Evolutionary conservation across 768 basidiomycete species (phyloP).

Genomic region (Psilocybe azurescens): DNA sequence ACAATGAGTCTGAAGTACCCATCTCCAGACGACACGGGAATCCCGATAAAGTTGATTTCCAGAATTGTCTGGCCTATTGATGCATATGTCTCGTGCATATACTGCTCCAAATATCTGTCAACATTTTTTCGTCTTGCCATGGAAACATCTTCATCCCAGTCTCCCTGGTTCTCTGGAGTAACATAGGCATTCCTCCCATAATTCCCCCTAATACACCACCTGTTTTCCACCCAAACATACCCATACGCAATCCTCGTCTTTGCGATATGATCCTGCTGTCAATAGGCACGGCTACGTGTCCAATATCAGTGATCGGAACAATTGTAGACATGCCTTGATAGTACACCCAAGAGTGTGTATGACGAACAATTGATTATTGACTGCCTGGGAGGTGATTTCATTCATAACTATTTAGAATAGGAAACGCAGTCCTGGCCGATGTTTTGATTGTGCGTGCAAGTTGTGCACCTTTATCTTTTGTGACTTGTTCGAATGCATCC

Average conservation of each 20-base stretch:
- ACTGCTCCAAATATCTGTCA: background rate
- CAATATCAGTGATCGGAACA: background rate
- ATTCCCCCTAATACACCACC: background rate
- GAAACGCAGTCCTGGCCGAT: background rate
- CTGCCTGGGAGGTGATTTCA: background rate
- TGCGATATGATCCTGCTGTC: background rate
- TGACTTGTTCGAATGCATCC: background rate
- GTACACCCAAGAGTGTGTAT: background rate
- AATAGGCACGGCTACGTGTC: background rate
- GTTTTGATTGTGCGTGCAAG: background rate
- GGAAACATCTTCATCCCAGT: background rate
- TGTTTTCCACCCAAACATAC: constrained; percentile 1
- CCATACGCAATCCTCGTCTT: background rate
- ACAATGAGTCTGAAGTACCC: constrained; percentile 2
- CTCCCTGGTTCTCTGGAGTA: background rate
- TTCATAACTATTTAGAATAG: constrained; percentile 1
- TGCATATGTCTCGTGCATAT: background rate
- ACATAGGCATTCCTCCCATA: background rate
- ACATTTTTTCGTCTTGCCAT: background rate
- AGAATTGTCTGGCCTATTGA: background rate
- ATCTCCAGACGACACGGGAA: constrained; percentile 1
- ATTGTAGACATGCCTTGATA: background rate
- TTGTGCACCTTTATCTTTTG: background rate
- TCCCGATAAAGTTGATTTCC: background rate
- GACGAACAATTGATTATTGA: background rate